Conservation (phyloP, 192 early-diverging fungal species). For the Thoreauomyces humboldtii region DNA sequence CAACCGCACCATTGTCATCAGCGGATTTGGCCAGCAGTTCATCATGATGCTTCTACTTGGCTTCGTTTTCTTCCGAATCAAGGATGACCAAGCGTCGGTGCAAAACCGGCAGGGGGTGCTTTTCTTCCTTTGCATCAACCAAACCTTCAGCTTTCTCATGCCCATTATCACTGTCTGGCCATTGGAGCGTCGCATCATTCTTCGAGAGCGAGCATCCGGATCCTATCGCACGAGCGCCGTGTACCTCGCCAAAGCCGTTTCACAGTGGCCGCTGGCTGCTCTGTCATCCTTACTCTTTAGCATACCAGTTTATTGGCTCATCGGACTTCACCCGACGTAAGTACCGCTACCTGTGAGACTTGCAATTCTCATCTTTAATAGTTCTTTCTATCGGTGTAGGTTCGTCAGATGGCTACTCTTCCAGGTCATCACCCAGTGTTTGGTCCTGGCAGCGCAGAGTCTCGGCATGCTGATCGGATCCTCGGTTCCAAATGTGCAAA, state of each 20-base stretch:
- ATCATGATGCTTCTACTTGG: conserved; percentile 54
- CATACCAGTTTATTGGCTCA: conserved; percentile 36
- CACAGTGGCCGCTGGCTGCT: conserved; percentile 39
- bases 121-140: conserved; percentile 62
- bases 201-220: conserved; percentile 63
- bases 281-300: conserved; percentile 26
- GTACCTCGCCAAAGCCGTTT: conserved; percentile 62
- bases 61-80: conserved; percentile 54
- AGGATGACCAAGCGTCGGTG: conserved; percentile 47
- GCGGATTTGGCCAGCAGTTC: conserved; percentile 19
- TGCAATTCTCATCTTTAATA: neutral
- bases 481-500: conserved; percentile 37
- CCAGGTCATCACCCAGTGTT: neutral
- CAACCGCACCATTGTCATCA: conserved; percentile 9
- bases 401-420: neutral
- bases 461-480: conserved; percentile 43
- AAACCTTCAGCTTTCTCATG: conserved; percentile 42
- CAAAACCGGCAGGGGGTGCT: conserved; percentile 61
- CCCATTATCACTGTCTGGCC: conserved; percentile 45
- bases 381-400: neutral
- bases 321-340: conserved; percentile 18
- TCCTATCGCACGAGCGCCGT: conserved; percentile 63
- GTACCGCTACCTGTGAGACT: no score
- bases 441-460: conserved; percentile 24
- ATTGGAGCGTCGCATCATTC: conserved; percentile 52